Evolutionary conservation across 169 alveolate genomes (phyloP), one percentile per base, ranked within the genome.

Genomic region (Plasmodium gaboni): DNA sequence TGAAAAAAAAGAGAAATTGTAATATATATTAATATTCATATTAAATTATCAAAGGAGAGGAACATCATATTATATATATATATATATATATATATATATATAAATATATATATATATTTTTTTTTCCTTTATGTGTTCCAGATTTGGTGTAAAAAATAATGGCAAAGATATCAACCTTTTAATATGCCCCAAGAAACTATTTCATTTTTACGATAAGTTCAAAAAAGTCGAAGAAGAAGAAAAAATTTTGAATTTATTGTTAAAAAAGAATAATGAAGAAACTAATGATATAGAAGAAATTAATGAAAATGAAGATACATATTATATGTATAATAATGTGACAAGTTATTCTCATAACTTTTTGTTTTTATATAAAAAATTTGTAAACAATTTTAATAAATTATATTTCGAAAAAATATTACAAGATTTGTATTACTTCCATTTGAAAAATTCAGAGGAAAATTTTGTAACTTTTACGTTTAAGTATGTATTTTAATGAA

Each of bases 391-490:
- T 48, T 80, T 80, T 80, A 65, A 80, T 60, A 17, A 67, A 1
- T 46, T 80, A 80, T 80, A 80, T 55, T 80, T 80, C 57, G 90
- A 80, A 68, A 80, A 80, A 19, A 60, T 80, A 24, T 42, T 80
- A 24, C 90, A 80, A 68, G 90, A 80, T 55, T 68, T 44, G 13
- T 80, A 80, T 68, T 80, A 67, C 44, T 65, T 67, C 61, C 55
- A 48, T 32, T 50, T 80, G 73, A 80, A 80, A 50, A 68, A 28
- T 26, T 68, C 28, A 67, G 90, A 80, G 19, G 90, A 80, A 60
- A 65, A 67, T 48, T 12, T 19, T 46, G 65, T 80, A n/a, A 67
- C 48, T 12, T 80, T 80, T 80, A 6, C 71, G 13, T 80, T 80
- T 68, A 80, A 70, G 90, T 80, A 67, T 38, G 50, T 15, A 60